A percentile compares a stretch with the other conserved stretches of the same genome.
Evolutionary conservation across 306 rosid genomes (phyloP).

Genomic region (Psophocarpus tetragonolobus): DNA sequence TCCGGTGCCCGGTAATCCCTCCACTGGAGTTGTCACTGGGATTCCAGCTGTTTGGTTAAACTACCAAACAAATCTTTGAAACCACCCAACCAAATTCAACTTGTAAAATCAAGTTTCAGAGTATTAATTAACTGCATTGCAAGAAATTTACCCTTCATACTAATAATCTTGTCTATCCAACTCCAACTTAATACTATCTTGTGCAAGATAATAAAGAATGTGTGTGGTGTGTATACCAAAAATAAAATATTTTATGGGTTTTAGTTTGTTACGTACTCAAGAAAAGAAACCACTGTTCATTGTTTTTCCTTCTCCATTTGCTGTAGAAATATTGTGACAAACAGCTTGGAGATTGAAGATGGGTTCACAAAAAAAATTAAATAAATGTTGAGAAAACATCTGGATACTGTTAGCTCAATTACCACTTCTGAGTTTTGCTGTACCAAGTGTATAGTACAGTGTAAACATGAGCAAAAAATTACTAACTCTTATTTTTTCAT

Average conservation of each 20-base stretch:
- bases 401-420: neutral
- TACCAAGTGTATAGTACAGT: neutral
- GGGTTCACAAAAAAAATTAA: neutral
- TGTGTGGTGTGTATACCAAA: no score
- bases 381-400: neutral
- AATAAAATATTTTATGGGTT: neutral
- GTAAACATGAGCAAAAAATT: neutral
- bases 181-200: no score
- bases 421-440: neutral
- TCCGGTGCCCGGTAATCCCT: conserved; percentile 21
- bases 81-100: no score
- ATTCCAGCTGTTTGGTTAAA: conserved; percentile 62
- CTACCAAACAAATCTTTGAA: conserved; percentile 12
- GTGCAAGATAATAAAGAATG: no score
- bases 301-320: neutral
- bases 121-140: no score
- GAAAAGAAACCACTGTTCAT: neutral
- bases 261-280: neutral
- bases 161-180: no score
- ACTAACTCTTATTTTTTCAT: neutral
- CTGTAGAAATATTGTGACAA: neutral
- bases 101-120: no score
- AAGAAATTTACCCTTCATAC: no score
- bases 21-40: conserved; percentile 50
- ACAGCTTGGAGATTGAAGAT: neutral